These are phyloP conservation scores for Globisporangium okanoganense DNA, from an alignment of 352 stramenopile genomes.

Conservation along the genomic window DNA sequence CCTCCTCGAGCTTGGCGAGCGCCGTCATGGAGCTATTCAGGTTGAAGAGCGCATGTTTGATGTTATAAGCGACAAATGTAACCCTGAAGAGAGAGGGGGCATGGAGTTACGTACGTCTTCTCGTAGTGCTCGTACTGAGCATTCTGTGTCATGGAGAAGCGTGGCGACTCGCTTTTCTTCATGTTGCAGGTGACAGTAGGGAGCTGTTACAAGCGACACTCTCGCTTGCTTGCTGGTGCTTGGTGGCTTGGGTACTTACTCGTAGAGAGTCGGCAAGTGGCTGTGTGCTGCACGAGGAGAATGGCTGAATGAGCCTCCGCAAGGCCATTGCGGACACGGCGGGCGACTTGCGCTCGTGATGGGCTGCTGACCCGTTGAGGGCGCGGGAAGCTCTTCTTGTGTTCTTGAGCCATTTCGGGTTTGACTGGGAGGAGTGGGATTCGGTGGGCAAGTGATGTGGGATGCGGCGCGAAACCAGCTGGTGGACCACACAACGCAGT, in stretches of 20 bases:
- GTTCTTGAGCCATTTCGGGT: no score
- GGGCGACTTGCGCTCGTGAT: neutral
- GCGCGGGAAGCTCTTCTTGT: neutral
- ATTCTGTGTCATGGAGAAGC: slow-evolving; percentile 16
- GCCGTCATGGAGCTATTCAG: slow-evolving; percentile 9
- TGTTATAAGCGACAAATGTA: neutral
- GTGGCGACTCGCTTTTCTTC: slow-evolving; percentile 11
- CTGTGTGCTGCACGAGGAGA: neutral
- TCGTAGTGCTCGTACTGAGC: slow-evolving; percentile 15
- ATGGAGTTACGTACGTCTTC: slow-evolving; percentile 1
- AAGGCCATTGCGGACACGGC: neutral
- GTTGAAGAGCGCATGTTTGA: neutral
- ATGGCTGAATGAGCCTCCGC: neutral
- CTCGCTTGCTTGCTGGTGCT: neutral
- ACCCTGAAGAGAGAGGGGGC: neutral
- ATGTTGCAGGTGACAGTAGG: neutral
- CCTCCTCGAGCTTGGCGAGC: slow-evolving; percentile 17
- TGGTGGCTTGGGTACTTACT: neutral
- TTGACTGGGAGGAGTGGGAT: no score
- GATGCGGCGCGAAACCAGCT: no score
- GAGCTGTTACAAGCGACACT: neutral
- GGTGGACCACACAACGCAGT: no score
- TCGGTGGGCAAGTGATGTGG: no score
- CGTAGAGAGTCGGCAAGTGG: neutral
- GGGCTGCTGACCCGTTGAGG: neutral